Base-by-base conservation (phyloP, 2,329 filamentous ascomycete species). In the Fusarium xyrophilum region DNA sequence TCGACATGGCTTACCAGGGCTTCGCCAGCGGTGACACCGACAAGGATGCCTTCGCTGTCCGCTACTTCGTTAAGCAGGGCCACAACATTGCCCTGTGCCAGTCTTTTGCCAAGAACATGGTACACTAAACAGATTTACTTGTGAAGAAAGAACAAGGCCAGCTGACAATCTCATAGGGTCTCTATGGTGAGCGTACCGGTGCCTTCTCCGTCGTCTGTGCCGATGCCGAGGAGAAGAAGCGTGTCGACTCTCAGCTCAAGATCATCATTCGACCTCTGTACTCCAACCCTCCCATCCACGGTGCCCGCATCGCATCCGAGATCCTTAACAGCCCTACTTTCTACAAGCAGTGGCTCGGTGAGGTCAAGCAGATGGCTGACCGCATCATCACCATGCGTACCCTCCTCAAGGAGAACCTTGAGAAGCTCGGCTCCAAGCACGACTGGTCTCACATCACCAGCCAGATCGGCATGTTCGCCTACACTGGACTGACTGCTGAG, bases 381-480 rank as follows among this genome's bases (percentile, higher is more conserved):
- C 94, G 96, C 79, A 99, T 99, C 86, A 98, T 99, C 82, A 92
- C 89, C 81, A 99, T 99, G 96, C 93, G 96, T 75, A 90, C 92
- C 66, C 88, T 97, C 57, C 89, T 99, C 78, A 96, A 96, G 88
- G 88, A 93, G 75, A 96, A 98, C 85, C 89, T 99, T 58, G 93
- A 97, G 88, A 90, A 92, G 82, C 89, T 97, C 67, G 95, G 95
- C 79, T 96, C 92, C 85, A 93, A 93, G 87, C 93, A 96, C 82
- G 93, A 98, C 85, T 99, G 96, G 96, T 92, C 91, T 80, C 96
- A 99, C 86, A 99, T 99, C 83, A 98, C 96, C 73, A 94, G 87
- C 82, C 93, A 97, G 88, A 99, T 99, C 76, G 96, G 96, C 84
- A 99, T 99, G 96, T 99, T 99, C 78, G 95, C 96, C 74, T 99